phyloP scores from a whole-genome alignment of 2,329 filamentous ascomycete genomes.

The Trichothecium roseum region DNA sequence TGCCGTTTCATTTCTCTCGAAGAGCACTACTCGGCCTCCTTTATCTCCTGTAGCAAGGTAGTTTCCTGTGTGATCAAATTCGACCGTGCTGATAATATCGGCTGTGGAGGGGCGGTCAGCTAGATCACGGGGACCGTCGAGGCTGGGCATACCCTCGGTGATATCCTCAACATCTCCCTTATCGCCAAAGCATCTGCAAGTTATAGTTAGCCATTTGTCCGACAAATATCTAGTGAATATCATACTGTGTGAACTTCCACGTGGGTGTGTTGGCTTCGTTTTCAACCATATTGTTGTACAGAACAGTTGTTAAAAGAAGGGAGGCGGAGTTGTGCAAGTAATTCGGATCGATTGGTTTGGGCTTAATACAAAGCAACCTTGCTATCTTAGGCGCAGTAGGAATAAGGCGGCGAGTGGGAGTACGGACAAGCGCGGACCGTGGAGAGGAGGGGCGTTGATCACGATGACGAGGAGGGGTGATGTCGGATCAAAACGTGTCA shows the following conservation, averaged over 20 bases:
- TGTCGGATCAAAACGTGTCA: too few relatives aligned
- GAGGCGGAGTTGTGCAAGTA: conserved; percentile 1
- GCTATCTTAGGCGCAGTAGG: too few relatives aligned
- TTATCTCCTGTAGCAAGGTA: conserved; percentile 88
- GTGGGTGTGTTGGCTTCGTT: conserved; percentile 87
- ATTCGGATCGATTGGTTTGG: too few relatives aligned
- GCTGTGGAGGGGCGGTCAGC: conserved; percentile 37
- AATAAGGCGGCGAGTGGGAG: too few relatives aligned
- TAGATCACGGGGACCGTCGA: conserved; percentile 8
- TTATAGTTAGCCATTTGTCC: conserved; percentile 7
- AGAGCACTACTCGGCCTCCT: conserved; percentile 74
- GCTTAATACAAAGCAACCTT: too few relatives aligned
- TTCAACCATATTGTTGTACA: conserved; percentile 76
- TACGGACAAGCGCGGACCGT: too few relatives aligned
- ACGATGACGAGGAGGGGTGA: too few relatives aligned
- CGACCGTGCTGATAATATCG: conserved; percentile 85
- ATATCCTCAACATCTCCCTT: conserved; percentile 99
- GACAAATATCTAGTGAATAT: conserved; percentile 12
- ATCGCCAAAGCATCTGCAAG: conserved; percentile 87
- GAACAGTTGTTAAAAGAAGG: conserved; percentile 6
- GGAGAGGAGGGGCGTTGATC: too few relatives aligned
- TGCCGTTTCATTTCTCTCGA: conserved; percentile 93
- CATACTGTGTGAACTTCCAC: conserved; percentile 99
- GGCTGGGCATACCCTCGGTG: conserved; percentile 64
- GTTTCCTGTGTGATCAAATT: conserved; percentile 84